Percentiles rank a stretch among this genome's conserved stretches.
These are phyloP conservation scores for Trypanosoma mega DNA, from an alignment of 208 protist species.

Conservation along the genomic window DNA sequence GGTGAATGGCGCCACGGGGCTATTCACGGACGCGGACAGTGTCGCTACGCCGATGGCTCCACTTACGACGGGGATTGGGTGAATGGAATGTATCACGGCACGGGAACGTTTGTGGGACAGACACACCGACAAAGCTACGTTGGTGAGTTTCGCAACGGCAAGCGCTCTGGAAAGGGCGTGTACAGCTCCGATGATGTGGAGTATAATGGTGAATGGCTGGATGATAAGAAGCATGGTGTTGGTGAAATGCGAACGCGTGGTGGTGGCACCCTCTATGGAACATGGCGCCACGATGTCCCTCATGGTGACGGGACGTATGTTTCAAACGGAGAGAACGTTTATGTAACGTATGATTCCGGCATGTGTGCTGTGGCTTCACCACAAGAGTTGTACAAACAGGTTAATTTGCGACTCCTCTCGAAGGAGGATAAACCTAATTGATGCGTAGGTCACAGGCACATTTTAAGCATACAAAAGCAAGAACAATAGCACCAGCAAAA, in stretches of 20 bases:
- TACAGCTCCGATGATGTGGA: constrained; percentile 41
- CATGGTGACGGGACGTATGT: constrained; percentile 45
- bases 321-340: constrained; percentile 1
- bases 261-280: constrained; percentile 46
- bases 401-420: constrained; percentile 14
- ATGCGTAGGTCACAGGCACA: not conserved
- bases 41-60: constrained; percentile 66
- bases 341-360: constrained; percentile 19
- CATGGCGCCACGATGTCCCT: constrained; percentile 58
- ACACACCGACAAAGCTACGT: constrained; percentile 39
- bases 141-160: constrained; percentile 60
- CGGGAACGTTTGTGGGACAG: constrained; percentile 40
- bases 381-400: constrained; percentile 15
- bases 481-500: not conserved
- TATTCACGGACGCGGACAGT: constrained; percentile 58
- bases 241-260: constrained; percentile 48
- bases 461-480: constrained; percentile 2
- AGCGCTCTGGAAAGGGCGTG: constrained; percentile 65
- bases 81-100: constrained; percentile 60
- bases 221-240: constrained; percentile 69
- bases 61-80: constrained; percentile 72
- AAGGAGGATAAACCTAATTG: constrained; percentile 13
- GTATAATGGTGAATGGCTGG: constrained; percentile 78
- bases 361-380: constrained; percentile 6
- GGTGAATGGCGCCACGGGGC: constrained; percentile 77